Conservation (phyloP, 805 yeast species). For the Crinitomyces ghanaensis region DNA sequence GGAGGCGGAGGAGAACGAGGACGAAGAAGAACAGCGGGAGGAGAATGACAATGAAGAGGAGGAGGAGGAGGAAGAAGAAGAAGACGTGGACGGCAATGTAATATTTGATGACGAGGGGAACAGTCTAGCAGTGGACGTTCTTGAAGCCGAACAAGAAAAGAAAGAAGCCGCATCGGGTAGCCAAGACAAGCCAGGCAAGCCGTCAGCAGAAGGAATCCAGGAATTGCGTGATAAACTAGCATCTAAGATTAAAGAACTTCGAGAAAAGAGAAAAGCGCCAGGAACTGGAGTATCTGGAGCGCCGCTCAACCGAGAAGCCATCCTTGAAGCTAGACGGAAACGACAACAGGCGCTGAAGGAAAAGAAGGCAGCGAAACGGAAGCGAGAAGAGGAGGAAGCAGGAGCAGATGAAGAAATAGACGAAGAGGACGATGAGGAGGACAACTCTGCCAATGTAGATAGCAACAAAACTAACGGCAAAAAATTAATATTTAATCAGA, state of each 20-base stretch:
- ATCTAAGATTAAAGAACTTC: constrained; percentile 53
- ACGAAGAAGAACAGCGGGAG: constrained; percentile 5
- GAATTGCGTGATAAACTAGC: constrained; percentile 72
- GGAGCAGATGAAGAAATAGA: constrained; percentile 32
- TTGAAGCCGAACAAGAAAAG: constrained; percentile 6
- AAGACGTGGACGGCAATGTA: constrained; percentile 14
- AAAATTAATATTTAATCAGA: constrained; percentile 62
- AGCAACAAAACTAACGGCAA: too few species aligned
- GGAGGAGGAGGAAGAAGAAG: constrained; percentile 17
- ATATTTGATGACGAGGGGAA: constrained; percentile 64
- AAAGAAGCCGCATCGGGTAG: constrained; percentile 10
- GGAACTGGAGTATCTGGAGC: constrained; percentile 76
- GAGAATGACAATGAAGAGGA: constrained; percentile 2
- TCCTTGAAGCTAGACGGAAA: constrained; percentile 35
- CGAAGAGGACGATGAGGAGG: constrained; percentile 28
- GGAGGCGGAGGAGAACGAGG: constrained; percentile 5
- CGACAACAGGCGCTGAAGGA: constrained; percentile 30
- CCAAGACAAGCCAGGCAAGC: constrained; percentile 19
- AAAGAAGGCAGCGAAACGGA: constrained; percentile 24
- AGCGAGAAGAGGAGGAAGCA: constrained; percentile 28
- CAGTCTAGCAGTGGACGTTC: constrained; percentile 22
- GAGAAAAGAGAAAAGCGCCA: constrained; percentile 82
- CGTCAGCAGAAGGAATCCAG: constrained; percentile 40
- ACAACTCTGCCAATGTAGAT: constrained; percentile 27
- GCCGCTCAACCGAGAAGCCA: constrained; percentile 72